Conservation (phyloP, 2,329 filamentous ascomycete genomes). For the Hirsutella thompsonii region DNA sequence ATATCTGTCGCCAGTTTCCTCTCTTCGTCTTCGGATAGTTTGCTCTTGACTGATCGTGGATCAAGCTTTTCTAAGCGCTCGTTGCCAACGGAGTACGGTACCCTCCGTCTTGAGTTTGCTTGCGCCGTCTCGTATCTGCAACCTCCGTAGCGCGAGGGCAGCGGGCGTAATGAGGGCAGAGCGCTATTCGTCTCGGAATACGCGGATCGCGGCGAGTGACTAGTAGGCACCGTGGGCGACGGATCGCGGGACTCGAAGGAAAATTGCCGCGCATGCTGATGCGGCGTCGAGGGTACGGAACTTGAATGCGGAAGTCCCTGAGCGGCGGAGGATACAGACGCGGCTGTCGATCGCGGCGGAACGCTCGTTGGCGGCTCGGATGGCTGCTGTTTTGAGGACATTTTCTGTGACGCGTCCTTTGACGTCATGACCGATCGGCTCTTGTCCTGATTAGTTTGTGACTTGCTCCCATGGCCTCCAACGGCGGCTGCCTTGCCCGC, state of each 20-base stretch:
- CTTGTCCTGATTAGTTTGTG: slow-evolving; percentile 42
- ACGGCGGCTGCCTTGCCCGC: slow-evolving; percentile 32
- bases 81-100: slow-evolving; percentile 83
- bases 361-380: slow-evolving; percentile 17
- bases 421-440: slow-evolving; percentile 48
- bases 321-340: slow-evolving; percentile 11
- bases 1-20: slow-evolving; percentile 68
- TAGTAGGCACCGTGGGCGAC: slow-evolving; percentile 64
- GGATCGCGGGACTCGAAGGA: slow-evolving; percentile 66
- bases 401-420: slow-evolving; percentile 39
- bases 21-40: slow-evolving; percentile 60
- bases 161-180: slow-evolving; percentile 53
- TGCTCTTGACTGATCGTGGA: slow-evolving; percentile 58
- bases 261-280: slow-evolving; percentile 75
- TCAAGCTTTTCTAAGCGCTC: slow-evolving; percentile 63
- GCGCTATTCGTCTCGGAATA: slow-evolving; percentile 78
- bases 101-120: slow-evolving; percentile 68
- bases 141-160: slow-evolving; percentile 43
- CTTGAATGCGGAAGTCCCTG: slow-evolving; percentile 49
- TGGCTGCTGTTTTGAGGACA: slow-evolving; percentile 34
- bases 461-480: slow-evolving; percentile 54
- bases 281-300: slow-evolving; percentile 87
- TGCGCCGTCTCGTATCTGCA: slow-evolving; percentile 87
- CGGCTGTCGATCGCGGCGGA: slow-evolving; percentile 15
- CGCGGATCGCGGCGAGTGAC: slow-evolving; percentile 78